Evolutionary conservation across 768 basidiomycete species (phyloP), one percentile per base, ranked within the genome.

Genomic region (Mrakia hoshinonis): DNA sequence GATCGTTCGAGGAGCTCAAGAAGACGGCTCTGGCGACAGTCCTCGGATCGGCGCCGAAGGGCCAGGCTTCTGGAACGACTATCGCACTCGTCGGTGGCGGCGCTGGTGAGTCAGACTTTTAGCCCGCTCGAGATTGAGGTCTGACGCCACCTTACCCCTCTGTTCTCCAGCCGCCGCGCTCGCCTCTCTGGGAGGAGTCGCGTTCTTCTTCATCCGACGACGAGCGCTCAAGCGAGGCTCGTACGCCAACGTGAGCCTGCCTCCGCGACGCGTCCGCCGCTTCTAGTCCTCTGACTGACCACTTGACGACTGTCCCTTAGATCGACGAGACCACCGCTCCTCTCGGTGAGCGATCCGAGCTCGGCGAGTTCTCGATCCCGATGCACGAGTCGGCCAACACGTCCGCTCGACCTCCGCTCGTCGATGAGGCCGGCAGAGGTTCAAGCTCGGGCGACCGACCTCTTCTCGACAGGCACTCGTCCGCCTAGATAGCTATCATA

Each of bases 271-370:
- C 10, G 22, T 18, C 22, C 10, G 31, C 34, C 34, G 15, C 2
- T 39, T 31, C 18, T 22, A 31, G 18, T 22, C 49, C 20, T 51
- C 22, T 6, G 20, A 22, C 58, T 61, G 34, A 61, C 34, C 22
- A 26, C 7, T 31, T 36, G 31, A 20, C n/a, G 22, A 11, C 18
- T 20, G 34, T 39, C 58, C 22, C 11, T 20, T 13, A 61, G 58
- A 61, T 61, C 58, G 58, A 61, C 58, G 58, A 61, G 36, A 38
- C 58, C 18, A 61, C 58, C 58, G 58, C 58, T 38, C 58, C 58
- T n/a, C 36, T 61, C 36, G 58, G 58, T 5, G 36, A 61, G 7
- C 58, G 58, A 36, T 61, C 58, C 22, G 58, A 36, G 18, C 36
- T 61, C 11, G 58, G 55, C 4, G 55, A 58, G 55, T 58, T 58